These are phyloP conservation scores for Salix arbutifolia DNA, from an alignment of 345 rosid species.

Conservation along the genomic window DNA sequence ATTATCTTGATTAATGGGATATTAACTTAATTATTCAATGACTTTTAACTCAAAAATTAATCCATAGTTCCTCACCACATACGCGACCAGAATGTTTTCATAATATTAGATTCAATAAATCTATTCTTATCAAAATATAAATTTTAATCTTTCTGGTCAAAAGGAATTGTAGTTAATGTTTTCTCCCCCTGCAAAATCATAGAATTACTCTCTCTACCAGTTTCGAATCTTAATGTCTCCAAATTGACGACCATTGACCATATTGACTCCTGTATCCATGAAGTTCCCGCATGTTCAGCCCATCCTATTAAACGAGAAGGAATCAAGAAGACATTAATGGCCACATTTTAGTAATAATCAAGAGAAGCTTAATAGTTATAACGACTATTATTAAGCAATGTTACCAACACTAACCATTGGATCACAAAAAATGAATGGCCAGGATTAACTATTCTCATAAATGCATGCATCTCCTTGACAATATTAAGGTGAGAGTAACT, in stretches of 20 bases:
- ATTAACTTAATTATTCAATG: background rate
- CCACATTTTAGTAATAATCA: background rate
- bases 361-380: conserved; percentile 4
- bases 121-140: background rate
- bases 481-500: background rate
- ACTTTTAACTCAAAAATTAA: background rate
- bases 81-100: background rate
- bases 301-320: background rate
- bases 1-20: background rate
- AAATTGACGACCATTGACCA: background rate
- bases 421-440: conserved; percentile 8
- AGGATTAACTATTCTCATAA: background rate
- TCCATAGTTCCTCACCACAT: background rate
- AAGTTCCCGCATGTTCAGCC: background rate
- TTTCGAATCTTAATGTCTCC: background rate
- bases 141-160: too few relatives aligned
- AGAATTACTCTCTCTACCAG: too few relatives aligned
- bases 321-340: background rate
- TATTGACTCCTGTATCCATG: background rate
- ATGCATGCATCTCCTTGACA: conserved; percentile 6
- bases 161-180: too few relatives aligned
- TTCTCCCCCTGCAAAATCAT: too few relatives aligned
- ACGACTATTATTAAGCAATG: conserved; percentile 1
- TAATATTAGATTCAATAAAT: background rate
- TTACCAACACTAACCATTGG: conserved; percentile 10